Conservation (phyloP, 2,329 filamentous ascomycete species). For the Metarhizium robertsii region DNA sequence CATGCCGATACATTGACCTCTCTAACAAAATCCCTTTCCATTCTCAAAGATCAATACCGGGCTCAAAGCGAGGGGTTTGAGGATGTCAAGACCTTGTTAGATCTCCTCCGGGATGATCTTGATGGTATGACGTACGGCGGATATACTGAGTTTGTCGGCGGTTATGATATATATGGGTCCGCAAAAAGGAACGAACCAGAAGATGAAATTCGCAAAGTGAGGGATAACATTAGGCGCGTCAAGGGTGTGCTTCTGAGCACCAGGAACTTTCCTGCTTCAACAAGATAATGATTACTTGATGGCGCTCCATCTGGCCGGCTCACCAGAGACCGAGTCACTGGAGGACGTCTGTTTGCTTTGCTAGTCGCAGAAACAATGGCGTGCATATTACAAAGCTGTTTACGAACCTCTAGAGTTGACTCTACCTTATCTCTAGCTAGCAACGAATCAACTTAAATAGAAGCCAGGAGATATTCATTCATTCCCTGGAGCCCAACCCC, state of each 20-base stretch:
- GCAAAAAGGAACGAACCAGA: slow-evolving; percentile 43
- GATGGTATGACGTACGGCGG: slow-evolving; percentile 46
- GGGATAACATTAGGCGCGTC: slow-evolving; percentile 66
- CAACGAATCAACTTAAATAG: too few relatives aligned
- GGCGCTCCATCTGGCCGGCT: too few relatives aligned
- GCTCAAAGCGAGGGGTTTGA: slow-evolving; percentile 39
- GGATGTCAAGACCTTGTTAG: slow-evolving; percentile 41
- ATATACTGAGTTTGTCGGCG: slow-evolving; percentile 25
- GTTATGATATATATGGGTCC: slow-evolving; percentile 33
- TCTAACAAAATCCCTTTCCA: slow-evolving; percentile 32
- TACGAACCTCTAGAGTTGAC: too few relatives aligned
- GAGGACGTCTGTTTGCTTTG: neutral
- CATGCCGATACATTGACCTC: slow-evolving; percentile 33
- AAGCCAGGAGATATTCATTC: too few relatives aligned
- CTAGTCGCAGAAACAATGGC: neutral
- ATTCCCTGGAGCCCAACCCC: too few relatives aligned
- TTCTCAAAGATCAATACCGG: slow-evolving; percentile 32
- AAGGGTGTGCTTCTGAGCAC: slow-evolving; percentile 72
- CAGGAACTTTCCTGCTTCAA: slow-evolving; percentile 56
- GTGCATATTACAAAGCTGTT: too few relatives aligned
- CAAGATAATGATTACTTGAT: slow-evolving; percentile 14
- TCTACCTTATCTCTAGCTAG: too few relatives aligned
- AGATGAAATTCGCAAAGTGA: slow-evolving; percentile 64
- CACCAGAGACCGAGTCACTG: too few relatives aligned
- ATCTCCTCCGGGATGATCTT: slow-evolving; percentile 56